Evolutionary conservation across 2,329 filamentous ascomycete species (phyloP).

Genomic region (Lecanoromycetidae sp.): DNA sequence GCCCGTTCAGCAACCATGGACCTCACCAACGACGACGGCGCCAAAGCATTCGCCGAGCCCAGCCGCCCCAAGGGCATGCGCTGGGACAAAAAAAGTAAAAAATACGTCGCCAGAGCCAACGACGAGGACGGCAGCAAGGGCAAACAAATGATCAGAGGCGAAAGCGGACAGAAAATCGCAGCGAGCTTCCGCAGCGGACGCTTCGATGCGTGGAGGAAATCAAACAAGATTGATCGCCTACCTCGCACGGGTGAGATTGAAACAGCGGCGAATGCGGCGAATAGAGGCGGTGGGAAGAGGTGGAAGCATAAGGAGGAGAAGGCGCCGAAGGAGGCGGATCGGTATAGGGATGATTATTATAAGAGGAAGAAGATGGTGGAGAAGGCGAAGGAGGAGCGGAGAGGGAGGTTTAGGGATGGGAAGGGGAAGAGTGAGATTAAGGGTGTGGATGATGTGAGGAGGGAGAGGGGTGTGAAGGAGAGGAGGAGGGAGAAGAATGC

Average conservation of each 20-base stretch:
- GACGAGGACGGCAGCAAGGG: constrained; percentile 82
- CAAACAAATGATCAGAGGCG: constrained; percentile 68
- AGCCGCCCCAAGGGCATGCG: constrained; percentile 63
- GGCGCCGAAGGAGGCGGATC: constrained; percentile 89
- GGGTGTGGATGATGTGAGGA: constrained; percentile 62
- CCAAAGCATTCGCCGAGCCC: constrained; percentile 66
- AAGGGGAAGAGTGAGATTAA: constrained; percentile 69
- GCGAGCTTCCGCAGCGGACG: constrained; percentile 85
- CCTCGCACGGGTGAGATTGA: constrained; percentile 78
- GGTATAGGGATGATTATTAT: constrained; percentile 80
- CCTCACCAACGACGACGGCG: constrained; percentile 74
- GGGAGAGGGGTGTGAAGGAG: constrained; percentile 66
- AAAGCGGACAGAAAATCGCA: constrained; percentile 91
- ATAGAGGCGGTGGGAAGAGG: constrained; percentile 34
- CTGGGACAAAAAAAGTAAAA: constrained; percentile 95
- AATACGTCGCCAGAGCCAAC: constrained; percentile 84
- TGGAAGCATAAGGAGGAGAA: constrained; percentile 80
- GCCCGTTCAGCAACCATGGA: constrained; percentile 88
- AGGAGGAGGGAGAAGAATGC: constrained; percentile 77
- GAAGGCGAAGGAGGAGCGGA: constrained; percentile 73
- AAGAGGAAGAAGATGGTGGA: constrained; percentile 79
- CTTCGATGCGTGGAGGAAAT: constrained; percentile 84
- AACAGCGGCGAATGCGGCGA: constrained; percentile 27
- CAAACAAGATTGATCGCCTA: constrained; percentile 65
- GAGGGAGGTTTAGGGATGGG: constrained; percentile 62